Percentiles rank a stretch among this genome's conserved stretches.
Evolutionary conservation across 2,329 filamentous ascomycete genomes (phyloP).

Genomic region (Macrophomina tecta): DNA sequence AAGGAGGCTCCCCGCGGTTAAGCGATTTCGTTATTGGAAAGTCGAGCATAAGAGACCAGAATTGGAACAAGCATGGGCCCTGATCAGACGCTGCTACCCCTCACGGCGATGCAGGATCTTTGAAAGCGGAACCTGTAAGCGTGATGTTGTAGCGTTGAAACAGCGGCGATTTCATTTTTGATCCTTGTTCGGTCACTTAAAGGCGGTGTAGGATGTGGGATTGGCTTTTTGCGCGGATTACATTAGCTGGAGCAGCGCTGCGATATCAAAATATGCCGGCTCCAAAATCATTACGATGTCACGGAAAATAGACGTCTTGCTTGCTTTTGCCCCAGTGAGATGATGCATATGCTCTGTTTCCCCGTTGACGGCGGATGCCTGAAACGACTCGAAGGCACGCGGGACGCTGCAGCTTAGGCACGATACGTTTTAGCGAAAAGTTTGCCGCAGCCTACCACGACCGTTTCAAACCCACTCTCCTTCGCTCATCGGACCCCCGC

Average conservation of each 20-base stretch:
- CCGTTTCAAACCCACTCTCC: background rate
- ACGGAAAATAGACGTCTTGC: conserved; percentile 27
- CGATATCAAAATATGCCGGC: conserved; percentile 28
- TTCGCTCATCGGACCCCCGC: background rate
- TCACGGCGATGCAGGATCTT: conserved; percentile 3
- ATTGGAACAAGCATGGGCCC: conserved; percentile 20
- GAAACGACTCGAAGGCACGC: conserved; percentile 2
- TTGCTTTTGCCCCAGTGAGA: conserved; percentile 5
- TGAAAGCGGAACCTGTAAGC: conserved; percentile 15
- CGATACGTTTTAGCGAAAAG: conserved; percentile 14
- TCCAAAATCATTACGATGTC: conserved; percentile 29
- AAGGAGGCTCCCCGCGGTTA: conserved; percentile 78
- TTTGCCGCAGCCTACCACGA: conserved; percentile 13
- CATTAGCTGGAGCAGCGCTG: conserved; percentile 25
- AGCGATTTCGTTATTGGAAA: conserved; percentile 23
- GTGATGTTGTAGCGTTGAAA: conserved; percentile 10
- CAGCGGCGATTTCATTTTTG: conserved; percentile 23
- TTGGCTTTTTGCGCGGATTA: conserved; percentile 27
- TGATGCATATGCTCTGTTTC: background rate
- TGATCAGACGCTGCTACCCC: conserved; percentile 6
- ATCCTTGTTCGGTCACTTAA: conserved; percentile 24
- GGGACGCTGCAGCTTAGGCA: background rate
- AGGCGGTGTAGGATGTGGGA: conserved; percentile 9
- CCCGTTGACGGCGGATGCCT: background rate
- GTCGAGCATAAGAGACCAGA: conserved; percentile 8